Percentiles rank a stretch among this genome's conserved stretches.
These are phyloP conservation scores for Sugiyamaella floridensis DNA, from an alignment of 805 yeast species.

Conservation along the genomic window DNA sequence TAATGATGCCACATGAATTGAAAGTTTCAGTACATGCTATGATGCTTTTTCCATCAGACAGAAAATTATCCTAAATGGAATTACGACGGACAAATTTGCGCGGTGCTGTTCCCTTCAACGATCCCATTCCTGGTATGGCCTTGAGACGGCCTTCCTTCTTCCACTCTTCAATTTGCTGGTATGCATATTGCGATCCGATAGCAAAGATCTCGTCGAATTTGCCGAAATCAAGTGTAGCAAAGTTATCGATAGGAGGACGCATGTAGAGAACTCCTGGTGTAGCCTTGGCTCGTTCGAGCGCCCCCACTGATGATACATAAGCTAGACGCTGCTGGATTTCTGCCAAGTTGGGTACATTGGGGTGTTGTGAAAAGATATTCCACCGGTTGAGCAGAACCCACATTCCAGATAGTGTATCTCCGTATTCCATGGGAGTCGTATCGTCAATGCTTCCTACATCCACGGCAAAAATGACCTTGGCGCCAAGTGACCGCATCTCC, in stretches of 20 bases:
- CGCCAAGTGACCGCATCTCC: conserved; percentile 84
- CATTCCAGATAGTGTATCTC: conserved; percentile 85
- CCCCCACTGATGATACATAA: conserved; percentile 91
- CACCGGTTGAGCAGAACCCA: conserved; percentile 77
- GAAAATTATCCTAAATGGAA: conserved; percentile 35
- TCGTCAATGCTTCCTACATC: conserved; percentile 97
- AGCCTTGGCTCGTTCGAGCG: conserved; percentile 76
- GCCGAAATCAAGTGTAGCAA: conserved; percentile 86
- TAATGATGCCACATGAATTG: background rate
- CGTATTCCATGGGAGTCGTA: conserved; percentile 80
- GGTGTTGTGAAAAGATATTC: conserved; percentile 83
- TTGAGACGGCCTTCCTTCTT: conserved; percentile 52
- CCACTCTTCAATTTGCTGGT: conserved; percentile 46
- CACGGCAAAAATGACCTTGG: conserved; percentile 78
- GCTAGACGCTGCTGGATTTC: conserved; percentile 91
- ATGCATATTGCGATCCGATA: conserved; percentile 74
- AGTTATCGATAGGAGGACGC: conserved; percentile 90
- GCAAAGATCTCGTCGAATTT: conserved; percentile 83
- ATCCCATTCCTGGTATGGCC: conserved; percentile 47
- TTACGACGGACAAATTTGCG: conserved; percentile 49
- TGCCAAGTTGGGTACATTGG: conserved; percentile 88
- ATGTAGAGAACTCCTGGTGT: conserved; percentile 81
- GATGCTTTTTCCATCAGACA: background rate
- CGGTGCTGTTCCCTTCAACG: conserved; percentile 27
- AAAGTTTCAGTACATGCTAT: background rate